phyloP scores from a whole-genome alignment of 257 asterid species.

The Gentiana straminea region DNA sequence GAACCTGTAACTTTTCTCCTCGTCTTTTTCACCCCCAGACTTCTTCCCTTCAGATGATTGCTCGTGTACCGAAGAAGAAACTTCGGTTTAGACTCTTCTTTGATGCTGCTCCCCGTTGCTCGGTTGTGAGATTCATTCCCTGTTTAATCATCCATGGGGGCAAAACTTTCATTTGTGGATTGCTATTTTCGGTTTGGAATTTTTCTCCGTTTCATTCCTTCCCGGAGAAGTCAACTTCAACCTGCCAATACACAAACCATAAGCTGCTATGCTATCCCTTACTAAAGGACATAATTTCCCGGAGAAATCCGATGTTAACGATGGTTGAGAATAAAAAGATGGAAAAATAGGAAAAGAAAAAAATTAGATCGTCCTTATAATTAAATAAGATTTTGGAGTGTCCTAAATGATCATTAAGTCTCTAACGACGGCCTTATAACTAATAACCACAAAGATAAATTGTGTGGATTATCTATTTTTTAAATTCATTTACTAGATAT shows the following conservation, averaged over 20 bases:
- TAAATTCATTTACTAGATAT: too few relatives aligned
- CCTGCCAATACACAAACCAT: constrained; percentile 35
- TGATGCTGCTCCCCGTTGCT: constrained; percentile 80
- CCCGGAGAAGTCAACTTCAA: constrained; percentile 89
- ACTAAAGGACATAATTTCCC: too few relatives aligned
- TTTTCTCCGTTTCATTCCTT: constrained; percentile 61
- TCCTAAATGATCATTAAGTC: too few relatives aligned
- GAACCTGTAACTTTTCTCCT: constrained; percentile 54
- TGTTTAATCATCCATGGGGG: constrained; percentile 97
- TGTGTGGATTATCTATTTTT: too few relatives aligned
- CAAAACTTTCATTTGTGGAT: constrained; percentile 57
- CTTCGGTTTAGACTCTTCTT: constrained; percentile 22
- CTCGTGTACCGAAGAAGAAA: constrained; percentile 25
- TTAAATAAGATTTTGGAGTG: too few relatives aligned
- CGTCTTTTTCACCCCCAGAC: constrained; percentile 33
- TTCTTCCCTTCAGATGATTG: constrained; percentile 68
- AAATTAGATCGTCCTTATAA: too few relatives aligned
- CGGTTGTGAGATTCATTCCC: constrained; percentile 84
- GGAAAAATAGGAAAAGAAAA: too few relatives aligned
- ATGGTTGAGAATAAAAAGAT: too few relatives aligned
- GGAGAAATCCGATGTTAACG: too few relatives aligned
- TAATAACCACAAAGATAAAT: too few relatives aligned
- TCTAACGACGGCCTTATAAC: too few relatives aligned
- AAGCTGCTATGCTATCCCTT: background rate
- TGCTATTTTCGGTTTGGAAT: constrained; percentile 37